phyloP scores from a whole-genome alignment of 2,329 filamentous ascomycete genomes.

The Coniochaeta sp. region DNA sequence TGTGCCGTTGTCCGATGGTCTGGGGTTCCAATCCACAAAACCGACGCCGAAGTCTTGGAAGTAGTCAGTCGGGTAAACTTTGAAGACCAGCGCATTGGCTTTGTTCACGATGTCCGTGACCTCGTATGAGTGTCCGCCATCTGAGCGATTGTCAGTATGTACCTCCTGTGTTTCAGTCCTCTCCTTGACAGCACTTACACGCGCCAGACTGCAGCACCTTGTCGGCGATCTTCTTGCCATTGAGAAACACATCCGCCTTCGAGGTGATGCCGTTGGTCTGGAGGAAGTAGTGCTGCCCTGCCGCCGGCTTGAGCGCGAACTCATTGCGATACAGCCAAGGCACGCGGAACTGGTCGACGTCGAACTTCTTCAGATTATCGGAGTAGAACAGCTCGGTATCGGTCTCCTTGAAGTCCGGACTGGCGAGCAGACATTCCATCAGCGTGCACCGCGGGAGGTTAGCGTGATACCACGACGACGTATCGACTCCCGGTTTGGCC shows the following conservation, averaged over 20 bases:
- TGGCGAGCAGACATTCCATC: conserved; percentile 49
- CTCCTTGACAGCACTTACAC: too few relatives aligned
- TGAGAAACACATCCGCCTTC: conserved; percentile 52
- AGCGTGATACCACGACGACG: conserved; percentile 43
- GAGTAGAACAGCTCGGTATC: conserved; percentile 51
- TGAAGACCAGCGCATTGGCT: conserved; percentile 44
- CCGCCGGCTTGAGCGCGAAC: conserved; percentile 28
- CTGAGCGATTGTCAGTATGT: too few relatives aligned
- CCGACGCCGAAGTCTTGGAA: conserved; percentile 51
- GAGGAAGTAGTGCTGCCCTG: conserved; percentile 40
- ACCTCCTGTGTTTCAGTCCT: too few relatives aligned
- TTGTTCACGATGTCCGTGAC: conserved; percentile 36
- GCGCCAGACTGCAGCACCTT: conserved; percentile 44
- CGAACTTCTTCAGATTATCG: conserved; percentile 32
- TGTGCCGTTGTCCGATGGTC: conserved; percentile 55
- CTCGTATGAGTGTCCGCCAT: conserved; percentile 48
- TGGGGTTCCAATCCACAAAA: conserved; percentile 57
- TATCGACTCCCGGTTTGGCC: conserved; percentile 36
- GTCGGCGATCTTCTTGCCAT: conserved; percentile 44
- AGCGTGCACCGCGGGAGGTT: conserved; percentile 41
- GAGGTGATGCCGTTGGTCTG: conserved; percentile 54
- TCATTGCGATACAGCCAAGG: conserved; percentile 55
- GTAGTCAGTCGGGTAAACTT: conserved; percentile 52
- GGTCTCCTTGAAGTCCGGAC: conserved; percentile 35
- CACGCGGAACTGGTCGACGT: conserved; percentile 38